Conservation (phyloP, 352 stramenopile genomes). For the Phytopythium mirpurense region DNA sequence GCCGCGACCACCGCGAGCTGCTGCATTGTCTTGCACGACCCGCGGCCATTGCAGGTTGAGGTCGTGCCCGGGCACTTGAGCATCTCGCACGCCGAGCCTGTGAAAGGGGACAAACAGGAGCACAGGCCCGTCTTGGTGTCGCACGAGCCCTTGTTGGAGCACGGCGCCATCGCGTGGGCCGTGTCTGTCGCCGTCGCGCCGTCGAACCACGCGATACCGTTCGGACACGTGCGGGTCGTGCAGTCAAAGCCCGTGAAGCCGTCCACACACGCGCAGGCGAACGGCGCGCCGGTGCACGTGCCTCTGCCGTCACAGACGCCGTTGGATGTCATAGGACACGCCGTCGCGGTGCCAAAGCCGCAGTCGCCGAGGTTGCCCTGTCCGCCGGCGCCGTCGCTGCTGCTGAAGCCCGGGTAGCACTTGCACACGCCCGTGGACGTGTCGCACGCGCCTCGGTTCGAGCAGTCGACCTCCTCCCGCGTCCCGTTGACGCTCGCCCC, state of each 20-base stretch:
- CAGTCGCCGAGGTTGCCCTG: conserved; percentile 42
- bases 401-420: conserved; percentile 58
- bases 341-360: conserved; percentile 19
- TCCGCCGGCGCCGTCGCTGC: conserved; percentile 39
- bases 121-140: conserved; percentile 50
- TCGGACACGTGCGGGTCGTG: conserved; percentile 39
- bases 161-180: conserved; percentile 39
- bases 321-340: conserved; percentile 34
- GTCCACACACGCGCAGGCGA: conserved; percentile 51
- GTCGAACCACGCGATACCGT: conserved; percentile 65
- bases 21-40: conserved; percentile 73
- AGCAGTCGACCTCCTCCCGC: conserved; percentile 70
- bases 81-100: conserved; percentile 67
- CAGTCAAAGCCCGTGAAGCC: conserved; percentile 62
- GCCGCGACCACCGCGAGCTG: conserved; percentile 41
- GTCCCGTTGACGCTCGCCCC: conserved; percentile 26
- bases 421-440: conserved; percentile 54
- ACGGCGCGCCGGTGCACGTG: conserved; percentile 33
- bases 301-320: conserved; percentile 40
- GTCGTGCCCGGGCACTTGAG: conserved; percentile 36
- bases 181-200: conserved; percentile 41
- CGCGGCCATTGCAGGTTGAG: conserved; percentile 55
- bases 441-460: conserved; percentile 75
- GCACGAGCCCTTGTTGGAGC: conserved; percentile 57
- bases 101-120: conserved; percentile 64